Percentiles rank a stretch among this genome's conserved stretches.
These are phyloP conservation scores for Tephrocybe rancida DNA, from an alignment of 768 basidiomycete genomes.

Conservation along the genomic window DNA sequence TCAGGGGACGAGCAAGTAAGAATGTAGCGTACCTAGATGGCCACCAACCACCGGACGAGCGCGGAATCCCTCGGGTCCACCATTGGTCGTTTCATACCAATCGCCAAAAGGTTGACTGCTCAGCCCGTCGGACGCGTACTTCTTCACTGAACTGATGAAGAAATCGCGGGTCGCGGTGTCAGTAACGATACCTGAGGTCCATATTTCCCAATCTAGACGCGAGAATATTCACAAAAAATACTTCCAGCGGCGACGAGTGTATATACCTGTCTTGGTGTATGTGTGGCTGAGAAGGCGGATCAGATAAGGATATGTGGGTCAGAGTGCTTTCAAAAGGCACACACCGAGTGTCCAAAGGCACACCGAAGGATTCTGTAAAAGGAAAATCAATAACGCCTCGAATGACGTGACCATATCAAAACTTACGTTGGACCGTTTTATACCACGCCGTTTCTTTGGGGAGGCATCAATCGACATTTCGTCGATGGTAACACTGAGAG, in stretches of 20 bases:
- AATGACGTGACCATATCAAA: background rate
- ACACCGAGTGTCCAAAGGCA: slow-evolving; percentile 52
- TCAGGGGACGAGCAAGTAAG: background rate
- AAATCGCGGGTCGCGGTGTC: slow-evolving; percentile 47
- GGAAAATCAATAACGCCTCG: background rate
- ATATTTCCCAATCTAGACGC: slow-evolving; percentile 57
- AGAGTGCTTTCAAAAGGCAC: background rate
- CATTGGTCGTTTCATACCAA: slow-evolving; percentile 61
- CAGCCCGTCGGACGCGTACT: slow-evolving; percentile 49
- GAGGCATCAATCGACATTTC: background rate
- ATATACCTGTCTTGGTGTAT: slow-evolving; percentile 56
- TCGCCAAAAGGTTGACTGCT: slow-evolving; percentile 45
- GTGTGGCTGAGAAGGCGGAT: slow-evolving; percentile 37
- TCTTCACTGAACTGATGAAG: slow-evolving; percentile 51
- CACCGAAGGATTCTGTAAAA: slow-evolving; percentile 42
- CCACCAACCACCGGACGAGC: slow-evolving; percentile 67
- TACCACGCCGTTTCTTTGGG: slow-evolving; percentile 54
- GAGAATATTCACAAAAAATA: background rate
- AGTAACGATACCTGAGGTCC: slow-evolving; percentile 55
- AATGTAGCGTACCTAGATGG: slow-evolving; percentile 40
- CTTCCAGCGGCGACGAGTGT: background rate
- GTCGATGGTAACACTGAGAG: background rate
- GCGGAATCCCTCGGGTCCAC: slow-evolving; percentile 49
- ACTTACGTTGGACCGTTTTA: slow-evolving; percentile 44
- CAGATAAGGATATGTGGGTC: background rate